Conservation (phyloP, 345 rosid species). For the Sonneratia caseolaris region DNA sequence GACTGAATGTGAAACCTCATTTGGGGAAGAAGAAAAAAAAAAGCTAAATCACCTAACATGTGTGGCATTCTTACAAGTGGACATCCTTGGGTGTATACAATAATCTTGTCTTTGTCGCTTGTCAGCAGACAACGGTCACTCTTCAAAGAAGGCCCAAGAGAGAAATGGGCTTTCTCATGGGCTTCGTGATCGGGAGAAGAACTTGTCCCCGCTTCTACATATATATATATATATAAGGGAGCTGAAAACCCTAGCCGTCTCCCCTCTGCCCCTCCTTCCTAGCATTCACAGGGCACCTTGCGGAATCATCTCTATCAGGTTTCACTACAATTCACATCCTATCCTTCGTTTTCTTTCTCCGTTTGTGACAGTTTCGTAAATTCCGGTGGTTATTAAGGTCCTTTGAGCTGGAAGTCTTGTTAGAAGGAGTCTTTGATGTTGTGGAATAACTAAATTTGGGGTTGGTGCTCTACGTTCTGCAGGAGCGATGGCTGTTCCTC, state of each 20-base stretch:
- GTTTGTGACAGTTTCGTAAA: too few species aligned
- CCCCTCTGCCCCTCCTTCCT: background rate
- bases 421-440: background rate
- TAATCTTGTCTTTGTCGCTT: too few species aligned
- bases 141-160: background rate
- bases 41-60: too few species aligned
- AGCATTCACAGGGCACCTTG: background rate
- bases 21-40: too few species aligned
- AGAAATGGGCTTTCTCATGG: background rate
- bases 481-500: constrained; percentile 54
- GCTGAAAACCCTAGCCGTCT: constrained; percentile 8
- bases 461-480: background rate
- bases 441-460: background rate
- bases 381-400: background rate
- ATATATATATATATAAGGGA: constrained; percentile 7
- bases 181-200: background rate
- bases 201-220: background rate
- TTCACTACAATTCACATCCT: background rate
- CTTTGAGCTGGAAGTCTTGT: background rate
- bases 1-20: too few species aligned
- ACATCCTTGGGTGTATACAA: too few species aligned
- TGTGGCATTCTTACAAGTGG: too few species aligned
- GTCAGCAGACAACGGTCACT: too few species aligned
- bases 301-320: constrained; percentile 7
- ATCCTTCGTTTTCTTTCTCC: too few species aligned